Evolutionary conservation across 805 yeast species (phyloP).

Genomic region (Candida maltosa): DNA sequence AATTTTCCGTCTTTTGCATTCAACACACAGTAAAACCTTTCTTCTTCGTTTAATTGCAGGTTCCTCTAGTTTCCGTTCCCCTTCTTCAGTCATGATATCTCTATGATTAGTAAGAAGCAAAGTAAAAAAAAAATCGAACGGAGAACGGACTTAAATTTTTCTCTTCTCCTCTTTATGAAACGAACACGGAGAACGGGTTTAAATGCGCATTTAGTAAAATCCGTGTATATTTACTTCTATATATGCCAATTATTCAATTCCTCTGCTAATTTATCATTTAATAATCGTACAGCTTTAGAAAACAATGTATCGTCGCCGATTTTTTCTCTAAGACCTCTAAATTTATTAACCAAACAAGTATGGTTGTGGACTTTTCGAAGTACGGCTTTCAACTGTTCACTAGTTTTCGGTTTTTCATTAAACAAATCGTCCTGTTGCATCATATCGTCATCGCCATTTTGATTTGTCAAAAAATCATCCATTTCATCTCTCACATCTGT

Average conservation of each 20-base stretch:
- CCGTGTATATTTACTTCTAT: constrained; percentile 10
- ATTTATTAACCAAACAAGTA: constrained; percentile 2
- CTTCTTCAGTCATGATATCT: too few species aligned
- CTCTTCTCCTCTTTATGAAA: too few species aligned
- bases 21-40: constrained; percentile 32
- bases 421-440: constrained; percentile 15
- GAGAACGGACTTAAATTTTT: too few species aligned
- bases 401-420: constrained; percentile 9
- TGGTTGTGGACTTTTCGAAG: neutral
- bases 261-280: constrained; percentile 10
- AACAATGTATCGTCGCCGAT: constrained; percentile 3
- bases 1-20: constrained; percentile 33
- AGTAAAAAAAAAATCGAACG: too few species aligned
- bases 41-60: too few species aligned
- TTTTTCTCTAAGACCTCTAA: constrained; percentile 1
- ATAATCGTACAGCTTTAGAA: constrained; percentile 5
- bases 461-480: constrained; percentile 5
- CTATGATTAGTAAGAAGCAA: too few species aligned
- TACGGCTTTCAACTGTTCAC: constrained; percentile 3
- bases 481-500: constrained; percentile 2
- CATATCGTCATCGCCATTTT: constrained; percentile 12
- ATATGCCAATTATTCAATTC: constrained; percentile 7
- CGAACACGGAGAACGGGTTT: too few species aligned
- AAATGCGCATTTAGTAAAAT: constrained; percentile 10
- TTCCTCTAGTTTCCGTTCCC: constrained; percentile 38